Conservation (phyloP, 345 rosid species). For the Noccaea bulbosa region DNA sequence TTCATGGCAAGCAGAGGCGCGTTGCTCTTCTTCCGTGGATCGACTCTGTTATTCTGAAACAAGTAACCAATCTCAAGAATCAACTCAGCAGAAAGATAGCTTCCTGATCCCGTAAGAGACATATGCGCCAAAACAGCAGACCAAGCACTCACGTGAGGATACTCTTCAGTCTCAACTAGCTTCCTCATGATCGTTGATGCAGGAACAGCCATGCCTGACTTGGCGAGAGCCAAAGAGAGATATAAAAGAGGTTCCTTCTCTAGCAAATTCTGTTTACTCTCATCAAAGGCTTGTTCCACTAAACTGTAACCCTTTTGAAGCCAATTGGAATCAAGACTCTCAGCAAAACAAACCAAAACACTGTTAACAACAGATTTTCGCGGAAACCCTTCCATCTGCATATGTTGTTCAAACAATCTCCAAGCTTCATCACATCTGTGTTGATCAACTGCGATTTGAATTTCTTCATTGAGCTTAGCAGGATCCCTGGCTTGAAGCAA, state of each 20-base stretch:
- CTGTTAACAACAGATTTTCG: constrained; percentile 67
- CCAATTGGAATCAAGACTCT: constrained; percentile 63
- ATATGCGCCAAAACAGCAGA: constrained; percentile 71
- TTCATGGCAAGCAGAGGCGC: constrained; percentile 82
- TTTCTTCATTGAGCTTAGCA: constrained; percentile 61
- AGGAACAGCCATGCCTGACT: constrained; percentile 64
- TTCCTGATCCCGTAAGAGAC: constrained; percentile 72
- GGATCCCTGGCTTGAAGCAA: constrained; percentile 85
- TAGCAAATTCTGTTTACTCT: constrained; percentile 73
- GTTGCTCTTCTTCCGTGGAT: constrained; percentile 85
- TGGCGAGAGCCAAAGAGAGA: constrained; percentile 79
- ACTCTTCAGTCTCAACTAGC: constrained; percentile 68
- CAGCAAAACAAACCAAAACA: constrained; percentile 59
- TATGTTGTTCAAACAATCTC: constrained; percentile 71
- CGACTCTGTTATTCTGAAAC: constrained; percentile 75
- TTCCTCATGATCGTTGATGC: constrained; percentile 82
- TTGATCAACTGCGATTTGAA: constrained; percentile 68
- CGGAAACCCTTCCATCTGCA: constrained; percentile 89
- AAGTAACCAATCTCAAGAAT: constrained; percentile 82
- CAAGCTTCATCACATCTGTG: constrained; percentile 58
- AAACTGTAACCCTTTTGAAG: constrained; percentile 67
- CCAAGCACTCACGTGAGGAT: constrained; percentile 83
- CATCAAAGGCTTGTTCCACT: constrained; percentile 71
- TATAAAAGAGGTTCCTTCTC: constrained; percentile 76
- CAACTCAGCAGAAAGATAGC: constrained; percentile 84